Evolutionary conservation across 768 basidiomycete species (phyloP).

Genomic region (Antrodiella citrinella): DNA sequence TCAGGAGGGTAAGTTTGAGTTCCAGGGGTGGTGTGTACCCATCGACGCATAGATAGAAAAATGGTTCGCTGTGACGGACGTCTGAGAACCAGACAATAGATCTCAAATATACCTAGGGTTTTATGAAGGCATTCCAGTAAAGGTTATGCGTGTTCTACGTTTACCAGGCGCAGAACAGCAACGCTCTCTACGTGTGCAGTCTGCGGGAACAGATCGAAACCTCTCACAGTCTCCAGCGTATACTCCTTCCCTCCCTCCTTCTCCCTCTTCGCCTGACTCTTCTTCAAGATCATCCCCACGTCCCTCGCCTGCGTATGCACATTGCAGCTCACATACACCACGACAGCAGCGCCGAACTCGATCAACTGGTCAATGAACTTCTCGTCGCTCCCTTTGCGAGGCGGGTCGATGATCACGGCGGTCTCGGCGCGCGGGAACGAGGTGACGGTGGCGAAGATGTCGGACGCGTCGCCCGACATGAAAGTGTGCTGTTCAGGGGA

Average conservation of each 20-base stretch:
- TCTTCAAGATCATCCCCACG: constrained; percentile 57
- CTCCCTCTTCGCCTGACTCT: constrained; percentile 33
- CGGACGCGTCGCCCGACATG: constrained; percentile 73
- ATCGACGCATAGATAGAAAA: too few species aligned
- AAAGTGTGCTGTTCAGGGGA: constrained; percentile 53
- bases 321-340: constrained; percentile 93
- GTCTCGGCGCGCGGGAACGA: constrained; percentile 61
- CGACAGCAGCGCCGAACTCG: constrained; percentile 51
- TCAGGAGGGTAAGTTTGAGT: constrained; percentile 59
- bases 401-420: constrained; percentile 81
- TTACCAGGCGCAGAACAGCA: constrained; percentile 47
- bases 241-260: constrained; percentile 41
- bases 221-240: constrained; percentile 72
- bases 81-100: too few species aligned
- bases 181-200: constrained; percentile 81
- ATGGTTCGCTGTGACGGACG: too few species aligned
- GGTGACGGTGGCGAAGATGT: constrained; percentile 66
- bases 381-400: constrained; percentile 89
- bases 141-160: too few species aligned
- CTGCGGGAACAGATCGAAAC: constrained; percentile 95
- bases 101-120: too few species aligned
- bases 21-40: constrained; percentile 46
- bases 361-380: constrained; percentile 72
- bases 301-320: constrained; percentile 92
- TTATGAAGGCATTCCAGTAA: too few species aligned